Evolutionary conservation across 345 rosid genomes (phyloP), one percentile per base, ranked within the genome.

Genomic region (Ceriops decandra): DNA sequence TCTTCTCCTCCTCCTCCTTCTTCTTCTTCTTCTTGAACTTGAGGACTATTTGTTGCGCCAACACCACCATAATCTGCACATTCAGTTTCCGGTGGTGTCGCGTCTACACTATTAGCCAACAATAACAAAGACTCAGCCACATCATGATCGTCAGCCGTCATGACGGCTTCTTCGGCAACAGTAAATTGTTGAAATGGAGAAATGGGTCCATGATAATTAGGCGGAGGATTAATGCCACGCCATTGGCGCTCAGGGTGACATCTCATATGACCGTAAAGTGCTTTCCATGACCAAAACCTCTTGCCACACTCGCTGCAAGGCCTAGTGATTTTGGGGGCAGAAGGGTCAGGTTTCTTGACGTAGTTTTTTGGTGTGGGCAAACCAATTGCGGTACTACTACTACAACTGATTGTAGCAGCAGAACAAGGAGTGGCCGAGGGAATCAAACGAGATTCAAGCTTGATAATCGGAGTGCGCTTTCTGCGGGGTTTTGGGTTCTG

Each of bases 231-330:
- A 62, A 82, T 68, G 9, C 95, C 92, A 67, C 86, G 83, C 88
- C 88, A 87, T 54, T 70, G 76, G 21, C 92, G 77, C 38, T 85
- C 90, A 20, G 95, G 97, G 56, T 90, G 97, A 66, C 85, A 81
- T 78, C 90, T 81, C 95, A 90, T 90, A 81, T 90, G 97, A n/a
- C 97, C 95, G 62, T 82, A 90, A 31, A 54, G 74, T 7, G 72
- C 73, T 83, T 96, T 56, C 96, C 82, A 78, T 0, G 99, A 95
- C 91, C 91, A 86, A 68, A 95, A 95, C 79, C 72, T 78, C 85
- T 86, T 92, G 31, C 98, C 96, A 63, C 99, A 95, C 80, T 95
- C 98, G 6, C 78, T 90, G 49, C 99, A 95, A 4, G 96, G 92
- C n/a, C 76, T 64, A 1, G 93, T 88, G 72, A 84, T 88, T 78